Conservation (phyloP, 192 early-diverging fungal species). For the Geranomyces variabilis region DNA sequence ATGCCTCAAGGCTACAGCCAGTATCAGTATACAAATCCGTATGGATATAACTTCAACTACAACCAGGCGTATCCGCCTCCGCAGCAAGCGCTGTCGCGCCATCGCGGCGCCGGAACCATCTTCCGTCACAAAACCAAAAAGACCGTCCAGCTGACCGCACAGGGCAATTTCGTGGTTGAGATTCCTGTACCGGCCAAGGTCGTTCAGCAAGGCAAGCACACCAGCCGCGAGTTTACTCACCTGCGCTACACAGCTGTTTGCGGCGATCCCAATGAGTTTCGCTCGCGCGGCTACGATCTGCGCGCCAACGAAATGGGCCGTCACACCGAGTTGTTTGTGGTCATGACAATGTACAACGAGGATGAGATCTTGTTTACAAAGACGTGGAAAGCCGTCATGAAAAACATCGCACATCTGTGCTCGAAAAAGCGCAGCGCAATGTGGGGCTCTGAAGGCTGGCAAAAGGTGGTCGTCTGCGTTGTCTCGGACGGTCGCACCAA, state of each 20-base stretch:
- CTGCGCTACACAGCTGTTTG: conserved; percentile 74
- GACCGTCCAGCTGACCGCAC: conserved; percentile 47
- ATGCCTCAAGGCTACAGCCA: neutral
- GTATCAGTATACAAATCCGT: conserved; percentile 17
- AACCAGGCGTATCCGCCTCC: conserved; percentile 23
- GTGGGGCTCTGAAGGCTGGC: conserved; percentile 67
- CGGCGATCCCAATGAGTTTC: conserved; percentile 82
- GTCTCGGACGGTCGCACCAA: conserved; percentile 49
- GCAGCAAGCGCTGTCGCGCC: neutral
- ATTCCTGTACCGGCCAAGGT: conserved; percentile 54
- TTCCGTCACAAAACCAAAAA: conserved; percentile 55
- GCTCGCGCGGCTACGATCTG: conserved; percentile 54
- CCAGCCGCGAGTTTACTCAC: conserved; percentile 49
- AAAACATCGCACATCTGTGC: conserved; percentile 86
- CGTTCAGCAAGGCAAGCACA: conserved; percentile 31
- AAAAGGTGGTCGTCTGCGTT: conserved; percentile 56
- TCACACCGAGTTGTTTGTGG: conserved; percentile 85
- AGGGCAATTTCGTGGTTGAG: conserved; percentile 52
- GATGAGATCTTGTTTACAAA: conserved; percentile 85
- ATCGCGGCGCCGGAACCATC: conserved; percentile 24
- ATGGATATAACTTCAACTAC: conserved; percentile 24
- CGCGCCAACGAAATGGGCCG: conserved; percentile 66
- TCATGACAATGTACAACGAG: conserved; percentile 85
- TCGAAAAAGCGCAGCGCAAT: conserved; percentile 61
- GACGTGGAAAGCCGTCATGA: conserved; percentile 83